phyloP scores from a whole-genome alignment of 2,329 filamentous ascomycete species.

The Hypoxylon sp. region DNA sequence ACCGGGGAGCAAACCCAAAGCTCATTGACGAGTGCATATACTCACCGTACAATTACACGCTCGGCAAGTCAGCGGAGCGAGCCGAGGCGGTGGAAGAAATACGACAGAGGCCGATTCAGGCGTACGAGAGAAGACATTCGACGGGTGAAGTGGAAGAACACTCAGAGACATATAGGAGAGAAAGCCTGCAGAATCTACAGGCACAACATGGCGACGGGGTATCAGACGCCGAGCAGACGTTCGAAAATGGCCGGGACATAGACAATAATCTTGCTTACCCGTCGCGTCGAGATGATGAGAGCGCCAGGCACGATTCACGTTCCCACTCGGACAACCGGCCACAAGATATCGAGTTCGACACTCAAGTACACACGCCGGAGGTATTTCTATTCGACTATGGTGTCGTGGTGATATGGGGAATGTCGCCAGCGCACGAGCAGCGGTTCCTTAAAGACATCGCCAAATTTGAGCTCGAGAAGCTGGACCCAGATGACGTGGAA shows the following conservation, averaged over 20 bases:
- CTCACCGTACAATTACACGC: conserved; percentile 87
- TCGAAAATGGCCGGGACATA: conserved; percentile 50
- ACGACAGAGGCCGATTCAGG: conserved; percentile 59
- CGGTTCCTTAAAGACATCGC: conserved; percentile 93
- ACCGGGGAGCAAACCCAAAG: conserved; percentile 86
- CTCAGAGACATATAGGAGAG: conserved; percentile 70
- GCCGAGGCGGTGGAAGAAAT: conserved; percentile 56
- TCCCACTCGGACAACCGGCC: conserved; percentile 51
- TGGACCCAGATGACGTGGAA: conserved; percentile 90
- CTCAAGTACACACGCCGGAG: conserved; percentile 89
- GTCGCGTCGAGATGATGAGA: conserved; percentile 51
- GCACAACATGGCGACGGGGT: conserved; percentile 50
- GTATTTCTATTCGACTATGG: conserved; percentile 98
- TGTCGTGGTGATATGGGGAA: conserved; percentile 98
- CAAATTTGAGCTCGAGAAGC: conserved; percentile 93
- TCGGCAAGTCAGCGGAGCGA: conserved; percentile 54
- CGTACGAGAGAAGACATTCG: conserved; percentile 79
- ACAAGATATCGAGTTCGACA: conserved; percentile 82
- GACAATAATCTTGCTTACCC: conserved; percentile 57
- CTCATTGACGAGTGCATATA: conserved; percentile 98
- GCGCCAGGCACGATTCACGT: conserved; percentile 55
- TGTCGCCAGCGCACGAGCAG: conserved; percentile 90
- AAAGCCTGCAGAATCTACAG: conserved; percentile 75
- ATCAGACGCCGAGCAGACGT: conserved; percentile 51
- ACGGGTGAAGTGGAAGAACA: conserved; percentile 79